Evolutionary conservation across 1,139 yeast species (phyloP).

Genomic region (Casaregolazyma suthepensis): DNA sequence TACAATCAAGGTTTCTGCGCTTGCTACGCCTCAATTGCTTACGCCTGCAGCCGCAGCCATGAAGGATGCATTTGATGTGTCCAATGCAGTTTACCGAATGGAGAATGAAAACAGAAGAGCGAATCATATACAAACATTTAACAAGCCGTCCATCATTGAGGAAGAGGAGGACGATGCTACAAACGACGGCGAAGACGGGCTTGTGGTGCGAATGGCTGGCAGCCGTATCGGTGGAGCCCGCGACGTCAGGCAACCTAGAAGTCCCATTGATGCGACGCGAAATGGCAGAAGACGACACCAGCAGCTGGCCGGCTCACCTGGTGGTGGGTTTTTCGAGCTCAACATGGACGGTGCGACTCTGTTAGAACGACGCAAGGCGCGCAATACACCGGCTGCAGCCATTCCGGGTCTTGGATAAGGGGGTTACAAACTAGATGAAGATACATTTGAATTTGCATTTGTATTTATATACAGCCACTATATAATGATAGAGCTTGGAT

Average conservation of each 20-base stretch:
- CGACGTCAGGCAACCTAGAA: constrained; percentile 20
- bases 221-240: constrained; percentile 5
- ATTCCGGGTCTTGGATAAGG: constrained; percentile 1
- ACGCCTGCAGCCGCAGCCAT: constrained; percentile 91
- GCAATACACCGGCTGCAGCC: neutral
- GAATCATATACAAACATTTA: constrained; percentile 11
- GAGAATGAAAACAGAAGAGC: constrained; percentile 68
- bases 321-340: constrained; percentile 51
- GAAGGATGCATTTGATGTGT: constrained; percentile 91
- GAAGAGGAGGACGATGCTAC: constrained; percentile 8
- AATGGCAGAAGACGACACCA: constrained; percentile 4
- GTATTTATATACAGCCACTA: neutral
- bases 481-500: neutral
- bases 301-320: neutral
- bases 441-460: neutral
- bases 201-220: constrained; percentile 12
- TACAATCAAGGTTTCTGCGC: constrained; percentile 7
- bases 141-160: constrained; percentile 1
- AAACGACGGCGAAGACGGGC: constrained; percentile 9
- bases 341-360: constrained; percentile 75
- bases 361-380: constrained; percentile 45
- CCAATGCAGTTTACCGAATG: constrained; percentile 89
- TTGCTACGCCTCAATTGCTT: constrained; percentile 34
- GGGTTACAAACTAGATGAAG: neutral
- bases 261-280: constrained; percentile 9